Percentiles rank a stretch among this genome's conserved stretches.
Evolutionary conservation across 495 filamentous ascomycete species (phyloP).

Genomic region (Neurospora sp.): DNA sequence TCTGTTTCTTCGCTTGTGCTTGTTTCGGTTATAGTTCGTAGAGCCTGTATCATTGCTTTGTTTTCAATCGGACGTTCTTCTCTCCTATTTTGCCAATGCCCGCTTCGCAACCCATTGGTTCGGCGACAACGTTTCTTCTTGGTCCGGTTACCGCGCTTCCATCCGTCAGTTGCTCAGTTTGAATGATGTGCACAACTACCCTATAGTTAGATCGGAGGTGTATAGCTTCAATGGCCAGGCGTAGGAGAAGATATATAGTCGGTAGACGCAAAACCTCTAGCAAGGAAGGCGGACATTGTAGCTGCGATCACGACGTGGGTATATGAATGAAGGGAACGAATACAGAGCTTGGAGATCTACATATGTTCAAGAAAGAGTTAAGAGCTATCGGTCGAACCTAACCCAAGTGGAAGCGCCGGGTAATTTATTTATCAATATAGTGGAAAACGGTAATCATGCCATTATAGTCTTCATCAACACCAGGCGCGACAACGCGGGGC

Average conservation of each 20-base stretch:
- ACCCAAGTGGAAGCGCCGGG: background rate
- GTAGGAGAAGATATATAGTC: slow-evolving; percentile 53
- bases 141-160: slow-evolving; percentile 61
- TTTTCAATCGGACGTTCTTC: background rate
- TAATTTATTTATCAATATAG: background rate
- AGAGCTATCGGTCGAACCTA: background rate
- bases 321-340: background rate
- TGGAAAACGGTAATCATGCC: background rate
- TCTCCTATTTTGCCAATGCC: slow-evolving; percentile 14
- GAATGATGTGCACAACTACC: slow-evolving; percentile 66
- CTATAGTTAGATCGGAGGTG: slow-evolving; percentile 73
- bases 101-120: slow-evolving; percentile 76
- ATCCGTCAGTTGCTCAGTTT: slow-evolving; percentile 66
- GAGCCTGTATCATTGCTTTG: background rate
- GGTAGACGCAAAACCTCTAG: background rate
- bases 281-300: background rate
- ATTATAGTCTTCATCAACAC: background rate
- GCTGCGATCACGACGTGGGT: background rate
- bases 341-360: background rate
- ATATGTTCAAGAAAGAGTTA: background rate
- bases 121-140: slow-evolving; percentile 68
- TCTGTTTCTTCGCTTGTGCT: background rate
- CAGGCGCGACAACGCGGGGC: background rate
- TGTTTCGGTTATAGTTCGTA: background rate
- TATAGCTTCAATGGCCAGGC: slow-evolving; percentile 68